These are phyloP conservation scores for Tinospora cordifolia DNA, from an alignment of 164 flowering plant species.

Conservation along the genomic window DNA sequence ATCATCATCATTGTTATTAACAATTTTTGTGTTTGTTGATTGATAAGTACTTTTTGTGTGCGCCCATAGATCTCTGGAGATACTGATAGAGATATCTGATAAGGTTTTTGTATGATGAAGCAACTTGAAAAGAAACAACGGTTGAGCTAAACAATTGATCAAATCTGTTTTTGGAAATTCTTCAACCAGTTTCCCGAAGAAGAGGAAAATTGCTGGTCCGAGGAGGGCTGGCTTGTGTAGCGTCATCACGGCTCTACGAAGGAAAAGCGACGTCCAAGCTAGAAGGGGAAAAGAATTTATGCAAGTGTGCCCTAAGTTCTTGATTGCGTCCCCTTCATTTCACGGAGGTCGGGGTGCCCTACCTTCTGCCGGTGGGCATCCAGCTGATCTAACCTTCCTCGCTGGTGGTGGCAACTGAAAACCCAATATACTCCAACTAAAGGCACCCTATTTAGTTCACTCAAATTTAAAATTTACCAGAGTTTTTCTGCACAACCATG, in stretches of 20 bases:
- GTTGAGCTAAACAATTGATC: not conserved
- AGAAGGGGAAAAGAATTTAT: constrained; percentile 26
- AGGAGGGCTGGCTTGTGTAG: constrained; percentile 29
- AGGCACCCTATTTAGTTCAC: too few species aligned
- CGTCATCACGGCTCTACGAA: constrained; percentile 23
- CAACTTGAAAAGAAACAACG: not conserved
- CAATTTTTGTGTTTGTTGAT: not conserved
- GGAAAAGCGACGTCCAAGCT: constrained; percentile 8
- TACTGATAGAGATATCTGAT: too few species aligned
- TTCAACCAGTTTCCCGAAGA: not conserved
- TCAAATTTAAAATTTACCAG: not conserved
- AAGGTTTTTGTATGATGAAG: too few species aligned
- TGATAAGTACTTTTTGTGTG: not conserved
- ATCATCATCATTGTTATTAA: too few species aligned
- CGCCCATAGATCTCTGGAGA: not conserved
- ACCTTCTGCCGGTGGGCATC: constrained; percentile 44
- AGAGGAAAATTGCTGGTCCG: constrained; percentile 27
- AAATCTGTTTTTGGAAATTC: not conserved
- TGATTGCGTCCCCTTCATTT: constrained; percentile 38
- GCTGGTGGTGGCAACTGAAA: constrained; percentile 34
- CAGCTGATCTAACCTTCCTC: constrained; percentile 37
- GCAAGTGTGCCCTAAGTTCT: constrained; percentile 26
- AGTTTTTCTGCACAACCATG: constrained; percentile 11
- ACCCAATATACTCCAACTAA: not conserved
- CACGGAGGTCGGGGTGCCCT: constrained; percentile 44